Evolutionary conservation across 345 rosid genomes (phyloP), one percentile per base, ranked within the genome.

Genomic region (Salix udensis): DNA sequence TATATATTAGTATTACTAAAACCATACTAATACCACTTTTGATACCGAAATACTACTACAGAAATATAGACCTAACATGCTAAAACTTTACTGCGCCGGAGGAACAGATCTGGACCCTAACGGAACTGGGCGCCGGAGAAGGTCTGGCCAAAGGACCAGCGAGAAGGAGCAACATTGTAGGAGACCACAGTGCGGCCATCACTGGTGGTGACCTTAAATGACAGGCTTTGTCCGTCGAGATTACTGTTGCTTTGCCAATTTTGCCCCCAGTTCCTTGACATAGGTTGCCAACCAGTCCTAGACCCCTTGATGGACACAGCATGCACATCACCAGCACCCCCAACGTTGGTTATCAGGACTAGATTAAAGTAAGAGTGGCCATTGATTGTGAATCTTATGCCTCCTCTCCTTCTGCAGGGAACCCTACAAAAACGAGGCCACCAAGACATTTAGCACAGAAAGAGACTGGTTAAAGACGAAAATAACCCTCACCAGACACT

Each of bases 221-320:
- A 79, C 21, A 79, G 76, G 61, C 67, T 70, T 42, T 79, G 82
- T 12, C 82, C 82, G 36, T 75, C 65, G 28, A 79, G 82, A 39
- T 75, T 39, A 52, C 19, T 52, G 78, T 79, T 79, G 79, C 79
- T 79, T 67, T 79, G 82, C 82, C 82, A 79, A 21, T 79, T 79
- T 34, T 79, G 82, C 1, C 82, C 82, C 82, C 82, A 79, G 75
- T 79, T 79, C 52, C 82, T 79, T 50, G 82, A 74, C 82, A 79
- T 74, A 23, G 78, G 4, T 42, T 75, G 76, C 82, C 82, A 79
- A 6, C 82, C 82, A 26, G 82, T 75, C 13, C 79, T 75, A 2
- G 82, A 79, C 26, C 79, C 82, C 34, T 75, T 79, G 67, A 79
- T 26, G 28, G 79, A 65, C 24, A 79, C 82, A 1, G 78, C 58